Evolutionary conservation across 148 eudicot species (phyloP).

Genomic region (Rhododendron vialii): DNA sequence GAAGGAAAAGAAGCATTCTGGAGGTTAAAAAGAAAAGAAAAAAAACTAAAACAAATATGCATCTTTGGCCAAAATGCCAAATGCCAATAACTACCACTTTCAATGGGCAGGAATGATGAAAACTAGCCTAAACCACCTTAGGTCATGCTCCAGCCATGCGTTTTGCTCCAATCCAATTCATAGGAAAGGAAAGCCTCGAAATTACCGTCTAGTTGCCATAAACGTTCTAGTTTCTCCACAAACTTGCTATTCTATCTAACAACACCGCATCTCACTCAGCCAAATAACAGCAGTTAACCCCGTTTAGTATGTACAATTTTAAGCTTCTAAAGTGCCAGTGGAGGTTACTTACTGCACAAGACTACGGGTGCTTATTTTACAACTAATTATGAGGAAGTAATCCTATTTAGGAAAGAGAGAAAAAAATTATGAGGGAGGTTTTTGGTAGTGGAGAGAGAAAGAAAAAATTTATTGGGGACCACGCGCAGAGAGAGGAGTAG

Average conservation of each 20-base stretch:
- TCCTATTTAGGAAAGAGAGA: background rate
- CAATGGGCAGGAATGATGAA: background rate
- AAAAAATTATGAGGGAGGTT: background rate
- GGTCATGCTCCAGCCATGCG: background rate
- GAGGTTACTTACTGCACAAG: background rate
- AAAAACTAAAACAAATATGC: too few species aligned
- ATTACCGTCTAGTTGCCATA: background rate
- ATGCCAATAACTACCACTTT: background rate
- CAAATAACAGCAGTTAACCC: background rate
- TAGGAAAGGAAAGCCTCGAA: background rate
- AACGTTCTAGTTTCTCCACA: background rate
- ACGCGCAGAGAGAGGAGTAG: too few species aligned
- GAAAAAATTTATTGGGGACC: background rate
- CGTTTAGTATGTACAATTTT: too few species aligned
- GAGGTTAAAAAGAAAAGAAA: too few species aligned
- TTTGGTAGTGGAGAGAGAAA: too few species aligned
- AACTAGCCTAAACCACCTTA: background rate
- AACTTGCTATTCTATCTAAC: background rate
- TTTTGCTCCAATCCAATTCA: background rate
- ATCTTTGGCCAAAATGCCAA: background rate
- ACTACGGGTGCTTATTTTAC: background rate
- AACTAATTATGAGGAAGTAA: background rate
- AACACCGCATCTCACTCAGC: background rate
- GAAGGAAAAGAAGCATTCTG: background rate
- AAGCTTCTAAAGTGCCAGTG: background rate